Percentiles rank a stretch among this genome's conserved stretches.
phyloP scores from a whole-genome alignment of 2,329 filamentous ascomycete species.

The Monilinia vaccinii-corymbosi region DNA sequence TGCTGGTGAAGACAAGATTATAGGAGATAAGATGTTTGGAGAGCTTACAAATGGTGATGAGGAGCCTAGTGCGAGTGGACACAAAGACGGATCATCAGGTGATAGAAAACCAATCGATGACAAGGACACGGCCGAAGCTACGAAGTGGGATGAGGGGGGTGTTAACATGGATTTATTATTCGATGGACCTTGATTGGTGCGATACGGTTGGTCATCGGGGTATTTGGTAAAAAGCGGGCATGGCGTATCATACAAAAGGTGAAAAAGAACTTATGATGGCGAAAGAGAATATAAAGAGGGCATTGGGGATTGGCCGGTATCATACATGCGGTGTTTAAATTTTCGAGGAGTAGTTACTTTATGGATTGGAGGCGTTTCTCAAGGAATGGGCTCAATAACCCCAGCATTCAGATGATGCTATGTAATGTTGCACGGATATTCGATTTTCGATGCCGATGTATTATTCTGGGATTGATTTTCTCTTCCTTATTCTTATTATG shows the following conservation, averaged over 20 bases:
- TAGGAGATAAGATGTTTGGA: conserved; percentile 25
- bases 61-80: conserved; percentile 3
- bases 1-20: conserved; percentile 16
- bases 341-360: not conserved
- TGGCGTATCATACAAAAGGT: not conserved
- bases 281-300: not conserved
- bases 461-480: not conserved
- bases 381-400: not conserved
- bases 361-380: not conserved
- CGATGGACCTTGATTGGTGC: conserved; percentile 19
- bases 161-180: conserved; percentile 24
- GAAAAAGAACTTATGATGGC: not conserved
- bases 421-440: not conserved
- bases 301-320: not conserved
- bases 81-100: not conserved
- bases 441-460: not conserved
- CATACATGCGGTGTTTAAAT: not conserved
- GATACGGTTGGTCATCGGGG: not conserved
- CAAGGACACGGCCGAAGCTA: conserved; percentile 12
- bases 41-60: conserved; percentile 27
- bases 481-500: not conserved
- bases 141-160: conserved; percentile 18
- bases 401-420: not conserved
- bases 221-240: not conserved
- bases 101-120: not conserved